Percentiles rank a stretch among this genome's conserved stretches.
phyloP scores from a whole-genome alignment of 2,329 filamentous ascomycete genomes.

The Fusarium miscanthi region DNA sequence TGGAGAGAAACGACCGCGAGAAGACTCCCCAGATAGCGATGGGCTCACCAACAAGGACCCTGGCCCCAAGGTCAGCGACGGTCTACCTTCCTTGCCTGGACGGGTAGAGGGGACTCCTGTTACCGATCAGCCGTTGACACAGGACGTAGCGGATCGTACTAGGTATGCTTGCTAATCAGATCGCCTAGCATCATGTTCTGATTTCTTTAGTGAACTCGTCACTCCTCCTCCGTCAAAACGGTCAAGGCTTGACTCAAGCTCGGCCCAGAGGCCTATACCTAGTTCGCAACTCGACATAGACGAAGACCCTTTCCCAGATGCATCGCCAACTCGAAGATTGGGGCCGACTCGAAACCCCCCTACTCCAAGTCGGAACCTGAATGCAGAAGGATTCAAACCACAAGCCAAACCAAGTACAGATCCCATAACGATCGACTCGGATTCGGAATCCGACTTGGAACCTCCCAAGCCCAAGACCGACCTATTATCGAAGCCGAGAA shows the following conservation, averaged over 20 bases:
- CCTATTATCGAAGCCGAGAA: not conserved
- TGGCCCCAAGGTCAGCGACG: not conserved
- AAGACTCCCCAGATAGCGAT: conserved; percentile 29
- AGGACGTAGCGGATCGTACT: conserved; percentile 21
- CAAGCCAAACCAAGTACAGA: conserved; percentile 1
- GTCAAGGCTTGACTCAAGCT: conserved; percentile 43
- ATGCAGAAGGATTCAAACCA: conserved; percentile 4
- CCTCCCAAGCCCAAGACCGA: conserved; percentile 10
- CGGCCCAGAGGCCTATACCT: conserved; percentile 28
- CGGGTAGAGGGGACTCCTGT: conserved; percentile 1
- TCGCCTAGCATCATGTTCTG: conserved; percentile 10
- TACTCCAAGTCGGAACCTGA: conserved; percentile 19
- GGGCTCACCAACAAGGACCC: not conserved
- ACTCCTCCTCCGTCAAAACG: conserved; percentile 56
- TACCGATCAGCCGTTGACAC: conserved; percentile 22
- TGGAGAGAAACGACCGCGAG: conserved; percentile 39
- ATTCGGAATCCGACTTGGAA: conserved; percentile 48
- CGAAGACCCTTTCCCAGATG: conserved; percentile 27
- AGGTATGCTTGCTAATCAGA: conserved; percentile 35
- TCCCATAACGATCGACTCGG: conserved; percentile 46
- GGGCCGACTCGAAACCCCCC: conserved; percentile 8
- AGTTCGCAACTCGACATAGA: conserved; percentile 28
- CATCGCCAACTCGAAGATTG: conserved; percentile 38
- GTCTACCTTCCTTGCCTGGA: not conserved
- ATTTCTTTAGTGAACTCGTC: conserved; percentile 47